Conservation (phyloP, 2,329 filamentous ascomycete species). For the Madurella fahalii region DNA sequence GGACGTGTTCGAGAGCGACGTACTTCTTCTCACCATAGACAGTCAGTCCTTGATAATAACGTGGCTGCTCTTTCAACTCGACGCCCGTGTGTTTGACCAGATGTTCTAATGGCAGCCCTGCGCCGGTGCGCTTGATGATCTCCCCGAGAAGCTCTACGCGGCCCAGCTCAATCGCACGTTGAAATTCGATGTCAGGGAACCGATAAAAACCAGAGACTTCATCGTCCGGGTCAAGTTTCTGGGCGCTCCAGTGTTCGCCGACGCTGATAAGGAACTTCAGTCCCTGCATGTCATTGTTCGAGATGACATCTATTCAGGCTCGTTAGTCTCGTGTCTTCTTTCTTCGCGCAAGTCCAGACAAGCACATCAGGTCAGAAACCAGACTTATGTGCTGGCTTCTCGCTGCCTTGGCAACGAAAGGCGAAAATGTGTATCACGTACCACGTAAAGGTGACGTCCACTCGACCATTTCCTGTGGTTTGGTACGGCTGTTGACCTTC, state of each 20-base stretch:
- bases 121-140: constrained; percentile 63
- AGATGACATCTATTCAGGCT: constrained; percentile 36
- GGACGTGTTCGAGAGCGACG: neutral
- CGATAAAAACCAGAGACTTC: constrained; percentile 33
- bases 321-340: constrained; percentile 4
- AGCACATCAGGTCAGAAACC: neutral
- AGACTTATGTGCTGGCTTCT: no score
- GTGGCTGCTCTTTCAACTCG: constrained; percentile 59
- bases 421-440: neutral
- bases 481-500: constrained; percentile 61
- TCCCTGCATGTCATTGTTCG: constrained; percentile 48
- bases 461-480: constrained; percentile 51
- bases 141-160: constrained; percentile 56
- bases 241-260: constrained; percentile 40
- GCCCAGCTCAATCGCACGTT: constrained; percentile 42
- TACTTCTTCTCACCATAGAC: constrained; percentile 68
- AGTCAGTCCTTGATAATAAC: constrained; percentile 71
- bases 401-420: no score
- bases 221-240: constrained; percentile 36
- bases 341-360: neutral
- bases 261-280: constrained; percentile 57
- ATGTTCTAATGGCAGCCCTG: constrained; percentile 64
- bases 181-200: constrained; percentile 41
- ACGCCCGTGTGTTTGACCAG: constrained; percentile 63
- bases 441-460: constrained; percentile 22